Evolutionary conservation across 225 moss, liverwort and hornwort genomes (phyloP).

Genomic region (Pseudoscleropodium purum): DNA sequence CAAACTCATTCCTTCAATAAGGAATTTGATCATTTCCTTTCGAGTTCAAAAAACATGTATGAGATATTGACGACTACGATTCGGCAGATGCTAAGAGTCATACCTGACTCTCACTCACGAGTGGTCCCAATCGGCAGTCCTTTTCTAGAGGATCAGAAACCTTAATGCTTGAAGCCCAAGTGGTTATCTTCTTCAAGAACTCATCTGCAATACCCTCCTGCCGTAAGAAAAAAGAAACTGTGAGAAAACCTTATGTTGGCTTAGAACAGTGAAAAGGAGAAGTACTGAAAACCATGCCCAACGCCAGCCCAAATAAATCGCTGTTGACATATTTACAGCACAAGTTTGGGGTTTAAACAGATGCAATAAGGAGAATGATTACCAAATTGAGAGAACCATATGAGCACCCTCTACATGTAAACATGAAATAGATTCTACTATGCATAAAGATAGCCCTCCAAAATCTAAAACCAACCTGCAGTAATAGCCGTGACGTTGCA

Average conservation of each 20-base stretch:
- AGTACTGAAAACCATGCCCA: background rate
- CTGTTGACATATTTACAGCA: background rate
- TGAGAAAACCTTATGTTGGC: background rate
- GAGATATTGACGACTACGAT: background rate
- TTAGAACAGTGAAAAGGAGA: background rate
- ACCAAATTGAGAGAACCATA: background rate
- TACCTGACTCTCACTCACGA: conserved; percentile 84
- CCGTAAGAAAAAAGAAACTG: background rate
- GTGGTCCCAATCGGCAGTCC: conserved; percentile 84
- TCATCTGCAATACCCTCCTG: conserved; percentile 87
- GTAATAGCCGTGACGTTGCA: conserved; percentile 81
- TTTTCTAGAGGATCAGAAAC: conserved; percentile 78
- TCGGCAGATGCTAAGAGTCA: background rate
- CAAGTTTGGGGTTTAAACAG: background rate
- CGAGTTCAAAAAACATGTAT: background rate
- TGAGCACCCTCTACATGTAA: background rate
- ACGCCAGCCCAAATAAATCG: background rate
- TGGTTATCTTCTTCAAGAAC: conserved; percentile 59
- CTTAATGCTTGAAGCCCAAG: conserved; percentile 87
- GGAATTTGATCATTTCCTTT: background rate
- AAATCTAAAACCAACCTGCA: conserved; percentile 51
- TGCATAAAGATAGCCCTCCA: background rate
- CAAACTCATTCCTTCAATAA: background rate
- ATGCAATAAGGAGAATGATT: background rate
- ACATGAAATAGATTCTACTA: background rate